Base-by-base conservation (phyloP, 2,329 filamentous ascomycete species). In the Fusarium sp. region DNA sequence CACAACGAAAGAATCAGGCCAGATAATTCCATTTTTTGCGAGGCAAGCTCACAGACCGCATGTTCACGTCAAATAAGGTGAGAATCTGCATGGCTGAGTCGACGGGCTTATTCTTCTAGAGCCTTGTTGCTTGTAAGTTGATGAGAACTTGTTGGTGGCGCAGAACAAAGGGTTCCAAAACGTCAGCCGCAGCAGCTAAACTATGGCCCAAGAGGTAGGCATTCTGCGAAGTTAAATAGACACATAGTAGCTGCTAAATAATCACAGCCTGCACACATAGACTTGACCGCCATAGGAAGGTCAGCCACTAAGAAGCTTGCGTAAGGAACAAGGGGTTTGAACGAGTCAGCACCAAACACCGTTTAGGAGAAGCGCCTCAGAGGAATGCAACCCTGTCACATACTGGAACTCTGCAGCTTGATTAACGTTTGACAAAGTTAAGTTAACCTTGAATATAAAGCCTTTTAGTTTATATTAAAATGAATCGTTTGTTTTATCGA, bases 361-460 rank as follows among this genome's bases (percentile, higher is more conserved):
- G 6, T 54, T 54, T 32, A 32, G 47, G 47, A 54, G 47, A 50
- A 50, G 45, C 45, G 45, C 15, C 25, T n/a, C 2, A 50, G 12
- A 25, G 45, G 25, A 50, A 52, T 52, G 27, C 17, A 30, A 32
- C 47, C 47, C 27, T 54, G 47, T 30, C 25, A 52, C 47, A 32
- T 12, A 54, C 30, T 32, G 30, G 30, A 32, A 32, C 47, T n/a
- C 17, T 30, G 47, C 17, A 52, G 17, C 47, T 52, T 32, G 20
- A 54, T 54, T 54, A 54, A 54, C 47, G 10, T 54, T 14, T 10
- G 9, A 6, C 27, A 32, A n/a, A 27, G 22, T 47, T 17, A 47
- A 47, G 27, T 54, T 54, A 54, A 54, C 47, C 47, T 54, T 54
- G 47, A 54, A 54, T 54, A 54, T 32, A 54, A 54, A 54, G 47